These are phyloP conservation scores for Talaromyces pinophilus DNA, from an alignment of 2,329 filamentous ascomycete species.

Conservation along the genomic window DNA sequence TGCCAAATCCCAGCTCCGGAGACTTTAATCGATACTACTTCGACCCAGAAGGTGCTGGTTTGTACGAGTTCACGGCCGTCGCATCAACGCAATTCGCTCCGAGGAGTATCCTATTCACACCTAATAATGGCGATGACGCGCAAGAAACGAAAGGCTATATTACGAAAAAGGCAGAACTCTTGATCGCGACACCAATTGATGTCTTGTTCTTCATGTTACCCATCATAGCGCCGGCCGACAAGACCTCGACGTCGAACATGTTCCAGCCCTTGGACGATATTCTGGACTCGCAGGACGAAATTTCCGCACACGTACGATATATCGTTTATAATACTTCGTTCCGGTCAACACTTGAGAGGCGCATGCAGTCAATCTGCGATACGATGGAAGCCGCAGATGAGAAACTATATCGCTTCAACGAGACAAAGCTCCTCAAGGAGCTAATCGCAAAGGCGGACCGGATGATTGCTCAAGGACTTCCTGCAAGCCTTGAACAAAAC, in stretches of 20 bases:
- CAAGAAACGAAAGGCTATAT: slow-evolving; percentile 51
- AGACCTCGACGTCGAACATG: slow-evolving; percentile 40
- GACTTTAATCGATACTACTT: slow-evolving; percentile 57
- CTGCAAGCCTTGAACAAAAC: slow-evolving; percentile 78
- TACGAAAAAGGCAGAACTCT: slow-evolving; percentile 70
- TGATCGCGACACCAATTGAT: slow-evolving; percentile 81
- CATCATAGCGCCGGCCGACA: slow-evolving; percentile 58
- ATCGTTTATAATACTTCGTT: slow-evolving; percentile 43
- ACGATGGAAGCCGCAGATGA: slow-evolving; percentile 81
- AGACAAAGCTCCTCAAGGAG: slow-evolving; percentile 66
- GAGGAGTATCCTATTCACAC: slow-evolving; percentile 58
- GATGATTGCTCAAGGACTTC: slow-evolving; percentile 67
- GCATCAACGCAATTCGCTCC: slow-evolving; percentile 52
- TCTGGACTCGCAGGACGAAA: slow-evolving; percentile 47
- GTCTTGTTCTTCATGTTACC: slow-evolving; percentile 81
- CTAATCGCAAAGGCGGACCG: slow-evolving; percentile 70
- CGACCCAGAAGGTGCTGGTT: slow-evolving; percentile 54
- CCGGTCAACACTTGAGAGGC: slow-evolving; percentile 57
- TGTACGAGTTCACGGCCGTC: slow-evolving; percentile 64
- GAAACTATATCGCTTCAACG: slow-evolving; percentile 77
- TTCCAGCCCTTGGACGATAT: slow-evolving; percentile 55
- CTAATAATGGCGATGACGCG: slow-evolving; percentile 25
- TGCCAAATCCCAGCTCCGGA: slow-evolving; percentile 57
- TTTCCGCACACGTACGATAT: slow-evolving; percentile 44
- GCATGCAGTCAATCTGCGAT: slow-evolving; percentile 75